These are phyloP conservation scores for Lachancea lanzarotensis DNA, from an alignment of 805 yeast genomes.

Conservation along the genomic window DNA sequence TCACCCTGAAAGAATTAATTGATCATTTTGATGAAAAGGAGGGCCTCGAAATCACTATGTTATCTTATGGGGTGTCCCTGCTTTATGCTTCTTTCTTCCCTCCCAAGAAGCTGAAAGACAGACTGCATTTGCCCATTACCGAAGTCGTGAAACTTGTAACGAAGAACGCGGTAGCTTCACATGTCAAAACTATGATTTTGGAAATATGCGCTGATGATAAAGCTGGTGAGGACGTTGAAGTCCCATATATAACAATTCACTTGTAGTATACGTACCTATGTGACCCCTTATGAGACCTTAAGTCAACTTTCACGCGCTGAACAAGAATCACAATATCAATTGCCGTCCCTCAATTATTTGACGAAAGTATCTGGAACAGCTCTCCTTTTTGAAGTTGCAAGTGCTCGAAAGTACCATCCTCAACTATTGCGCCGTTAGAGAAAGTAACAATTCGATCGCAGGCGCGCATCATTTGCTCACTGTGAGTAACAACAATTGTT, in stretches of 20 bases:
- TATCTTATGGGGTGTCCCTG: constrained; percentile 83
- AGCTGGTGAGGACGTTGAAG: constrained; percentile 92
- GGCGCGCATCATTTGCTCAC: constrained; percentile 53
- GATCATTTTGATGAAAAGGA: constrained; percentile 73
- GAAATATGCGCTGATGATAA: constrained; percentile 91
- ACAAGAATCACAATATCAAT: background rate
- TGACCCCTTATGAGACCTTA: background rate
- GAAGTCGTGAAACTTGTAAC: constrained; percentile 78
- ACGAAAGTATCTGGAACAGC: constrained; percentile 20
- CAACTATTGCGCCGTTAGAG: constrained; percentile 42
- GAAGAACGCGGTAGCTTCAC: constrained; percentile 70
- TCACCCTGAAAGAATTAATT: constrained; percentile 66
- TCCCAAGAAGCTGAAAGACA: constrained; percentile 78
- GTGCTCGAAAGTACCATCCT: constrained; percentile 37
- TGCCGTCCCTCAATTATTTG: background rate
- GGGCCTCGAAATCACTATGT: constrained; percentile 83
- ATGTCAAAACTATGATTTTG: constrained; percentile 70
- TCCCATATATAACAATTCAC: constrained; percentile 75
- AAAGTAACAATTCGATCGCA: constrained; percentile 48
- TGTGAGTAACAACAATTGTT: constrained; percentile 68
- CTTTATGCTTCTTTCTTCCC: constrained; percentile 93
- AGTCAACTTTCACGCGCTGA: background rate
- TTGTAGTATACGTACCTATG: constrained; percentile 24
- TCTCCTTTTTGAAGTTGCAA: constrained; percentile 29
- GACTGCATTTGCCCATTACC: constrained; percentile 60